Conservation (phyloP, 2,329 filamentous ascomycete species). For the Ustulina deusta region DNA sequence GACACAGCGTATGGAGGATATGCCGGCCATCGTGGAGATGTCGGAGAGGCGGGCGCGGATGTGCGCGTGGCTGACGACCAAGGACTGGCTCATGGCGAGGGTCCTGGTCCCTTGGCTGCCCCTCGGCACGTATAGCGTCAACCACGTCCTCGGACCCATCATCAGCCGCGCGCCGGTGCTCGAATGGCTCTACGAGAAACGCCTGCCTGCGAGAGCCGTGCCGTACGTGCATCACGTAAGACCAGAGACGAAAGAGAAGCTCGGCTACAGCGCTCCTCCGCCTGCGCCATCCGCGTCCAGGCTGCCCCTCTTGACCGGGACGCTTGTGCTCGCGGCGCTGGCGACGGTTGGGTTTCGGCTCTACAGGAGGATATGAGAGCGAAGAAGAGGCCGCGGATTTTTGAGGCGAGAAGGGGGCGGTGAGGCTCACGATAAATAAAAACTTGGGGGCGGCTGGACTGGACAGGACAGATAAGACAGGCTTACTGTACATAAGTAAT, state of each 20-base stretch:
- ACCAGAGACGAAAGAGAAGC: not conserved
- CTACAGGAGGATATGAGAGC: constrained; percentile 36
- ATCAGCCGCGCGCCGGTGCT: constrained; percentile 41
- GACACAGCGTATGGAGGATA: constrained; percentile 40
- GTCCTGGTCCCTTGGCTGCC: constrained; percentile 35
- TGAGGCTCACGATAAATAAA: not conserved
- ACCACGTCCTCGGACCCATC: constrained; percentile 34
- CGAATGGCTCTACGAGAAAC: constrained; percentile 45
- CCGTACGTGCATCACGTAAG: constrained; percentile 42
- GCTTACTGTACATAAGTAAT: not conserved
- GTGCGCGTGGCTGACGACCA: constrained; percentile 38
- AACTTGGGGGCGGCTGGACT: not conserved
- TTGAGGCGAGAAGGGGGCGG: not conserved
- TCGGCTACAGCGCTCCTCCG: not conserved
- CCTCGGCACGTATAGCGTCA: constrained; percentile 26
- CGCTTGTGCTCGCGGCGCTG: constrained; percentile 33
- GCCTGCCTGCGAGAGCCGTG: constrained; percentile 29
- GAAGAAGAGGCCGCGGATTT: not conserved
- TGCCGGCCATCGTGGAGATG: constrained; percentile 39
- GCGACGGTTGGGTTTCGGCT: constrained; percentile 39
- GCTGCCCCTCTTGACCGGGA: constrained; percentile 29
- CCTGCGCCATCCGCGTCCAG: not conserved
- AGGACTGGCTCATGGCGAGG: constrained; percentile 41
- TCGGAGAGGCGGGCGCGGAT: constrained; percentile 38
- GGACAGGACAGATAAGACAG: not conserved